These are phyloP conservation scores for Smallanthus sonchifolius DNA, from an alignment of 129 eudicot species.

Conservation along the genomic window DNA sequence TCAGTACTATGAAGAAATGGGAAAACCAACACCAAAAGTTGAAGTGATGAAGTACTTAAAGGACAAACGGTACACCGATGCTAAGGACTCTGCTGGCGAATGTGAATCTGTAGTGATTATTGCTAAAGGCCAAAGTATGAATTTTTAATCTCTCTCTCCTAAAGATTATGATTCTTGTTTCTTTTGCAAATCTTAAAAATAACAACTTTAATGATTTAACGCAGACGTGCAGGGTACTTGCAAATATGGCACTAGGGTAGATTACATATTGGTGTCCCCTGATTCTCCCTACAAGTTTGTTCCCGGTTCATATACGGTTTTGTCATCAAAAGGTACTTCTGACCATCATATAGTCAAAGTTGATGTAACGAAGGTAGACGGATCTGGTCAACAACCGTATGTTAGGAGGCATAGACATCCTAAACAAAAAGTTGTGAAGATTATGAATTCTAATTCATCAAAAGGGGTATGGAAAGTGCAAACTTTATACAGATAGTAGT, in stretches of 20 bases:
- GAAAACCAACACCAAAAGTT: slow-evolving; percentile 87
- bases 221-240: slow-evolving; percentile 97
- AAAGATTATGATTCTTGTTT: background rate
- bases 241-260: slow-evolving; percentile 90
- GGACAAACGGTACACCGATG: slow-evolving; percentile 66
- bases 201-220: background rate
- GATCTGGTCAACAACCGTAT: slow-evolving; percentile 20
- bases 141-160: background rate
- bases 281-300: slow-evolving; percentile 79
- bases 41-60: slow-evolving; percentile 91
- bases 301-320: slow-evolving; percentile 83
- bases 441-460: slow-evolving; percentile 50
- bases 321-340: slow-evolving; percentile 96
- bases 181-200: background rate
- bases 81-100: slow-evolving; percentile 88
- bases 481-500: slow-evolving; percentile 33
- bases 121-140: slow-evolving; percentile 94
- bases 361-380: slow-evolving; percentile 46
- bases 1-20: slow-evolving; percentile 96
- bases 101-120: slow-evolving; percentile 94
- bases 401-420: slow-evolving; percentile 31
- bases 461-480: slow-evolving; percentile 73
- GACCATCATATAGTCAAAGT: slow-evolving; percentile 96
- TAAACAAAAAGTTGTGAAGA: slow-evolving; percentile 53
- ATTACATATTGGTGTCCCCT: slow-evolving; percentile 69